phyloP scores from a whole-genome alignment of 257 asterid species.

The Echites panduratus region DNA sequence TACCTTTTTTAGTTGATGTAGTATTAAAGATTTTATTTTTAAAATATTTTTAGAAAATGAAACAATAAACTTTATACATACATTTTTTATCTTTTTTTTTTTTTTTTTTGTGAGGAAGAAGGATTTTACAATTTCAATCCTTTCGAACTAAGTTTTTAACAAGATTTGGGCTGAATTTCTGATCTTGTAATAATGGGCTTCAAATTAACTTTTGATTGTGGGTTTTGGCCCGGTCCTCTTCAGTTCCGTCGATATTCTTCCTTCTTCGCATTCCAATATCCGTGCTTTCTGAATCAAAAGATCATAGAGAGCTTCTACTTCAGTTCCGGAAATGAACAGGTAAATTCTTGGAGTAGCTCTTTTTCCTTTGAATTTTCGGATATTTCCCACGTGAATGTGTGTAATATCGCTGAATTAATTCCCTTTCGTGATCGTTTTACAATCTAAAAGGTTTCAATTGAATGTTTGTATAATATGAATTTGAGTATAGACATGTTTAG shows the following conservation, averaged over 20 bases:
- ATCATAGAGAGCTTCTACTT: background rate
- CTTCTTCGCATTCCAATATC: background rate
- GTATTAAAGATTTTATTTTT: too few relatives aligned
- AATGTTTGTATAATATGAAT: background rate
- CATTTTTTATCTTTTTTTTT: too few relatives aligned
- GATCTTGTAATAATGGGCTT: background rate
- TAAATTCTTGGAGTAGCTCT: background rate
- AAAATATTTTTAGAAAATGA: too few relatives aligned
- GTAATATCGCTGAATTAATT: background rate
- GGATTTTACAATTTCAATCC: too few relatives aligned
- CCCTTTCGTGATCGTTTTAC: background rate
- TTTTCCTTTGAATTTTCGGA: background rate
- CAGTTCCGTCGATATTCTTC: background rate
- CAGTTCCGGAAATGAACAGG: constrained; percentile 10
- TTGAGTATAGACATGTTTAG: background rate
- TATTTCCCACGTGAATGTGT: background rate
- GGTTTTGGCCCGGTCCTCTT: background rate
- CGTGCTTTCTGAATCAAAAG: background rate
- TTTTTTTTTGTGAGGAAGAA: too few relatives aligned
- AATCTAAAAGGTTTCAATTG: background rate
- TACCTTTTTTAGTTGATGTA: too few relatives aligned
- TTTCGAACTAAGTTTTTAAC: too few relatives aligned
- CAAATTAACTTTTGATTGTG: background rate
- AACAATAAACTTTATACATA: too few relatives aligned
- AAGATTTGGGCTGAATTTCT: background rate